Conservation (phyloP, 148 eudicot species). For the Rheum nobile region DNA sequence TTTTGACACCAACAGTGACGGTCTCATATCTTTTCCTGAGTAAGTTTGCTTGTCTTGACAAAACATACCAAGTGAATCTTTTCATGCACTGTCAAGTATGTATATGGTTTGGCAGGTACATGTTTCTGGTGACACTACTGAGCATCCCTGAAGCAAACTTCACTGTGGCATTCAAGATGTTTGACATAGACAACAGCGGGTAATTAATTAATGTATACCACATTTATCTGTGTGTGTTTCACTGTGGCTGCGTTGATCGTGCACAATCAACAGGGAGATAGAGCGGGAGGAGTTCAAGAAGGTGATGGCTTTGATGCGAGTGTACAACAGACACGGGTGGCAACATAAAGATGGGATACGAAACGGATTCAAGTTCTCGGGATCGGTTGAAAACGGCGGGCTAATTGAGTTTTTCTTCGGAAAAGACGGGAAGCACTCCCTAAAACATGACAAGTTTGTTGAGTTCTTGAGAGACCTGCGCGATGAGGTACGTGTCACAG, state of each 20-base stretch:
- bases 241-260: not conserved
- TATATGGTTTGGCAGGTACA: constrained; percentile 43
- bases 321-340: constrained; percentile 60
- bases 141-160: constrained; percentile 78
- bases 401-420: constrained; percentile 76
- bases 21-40: constrained; percentile 84
- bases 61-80: too few relatives aligned
- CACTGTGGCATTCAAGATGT: constrained; percentile 81
- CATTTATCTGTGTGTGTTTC: not conserved
- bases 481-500: constrained; percentile 36
- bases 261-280: constrained; percentile 32
- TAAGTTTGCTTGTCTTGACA: constrained; percentile 19
- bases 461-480: constrained; percentile 76
- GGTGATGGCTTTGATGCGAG: constrained; percentile 80
- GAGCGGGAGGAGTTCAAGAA: constrained; percentile 81
- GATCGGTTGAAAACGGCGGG: constrained; percentile 65
- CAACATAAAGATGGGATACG: constrained; percentile 60
- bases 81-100: not conserved
- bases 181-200: constrained; percentile 70
- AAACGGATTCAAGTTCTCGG: constrained; percentile 43
- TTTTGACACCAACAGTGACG: constrained; percentile 71
- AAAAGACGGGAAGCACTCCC: constrained; percentile 62
- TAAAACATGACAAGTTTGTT: constrained; percentile 53
- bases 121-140: constrained; percentile 50
- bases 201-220: not conserved